Percentiles rank a stretch among this genome's conserved stretches.
Evolutionary conservation across 805 yeast genomes (phyloP).

Genomic region (Yarrowia sp.): DNA sequence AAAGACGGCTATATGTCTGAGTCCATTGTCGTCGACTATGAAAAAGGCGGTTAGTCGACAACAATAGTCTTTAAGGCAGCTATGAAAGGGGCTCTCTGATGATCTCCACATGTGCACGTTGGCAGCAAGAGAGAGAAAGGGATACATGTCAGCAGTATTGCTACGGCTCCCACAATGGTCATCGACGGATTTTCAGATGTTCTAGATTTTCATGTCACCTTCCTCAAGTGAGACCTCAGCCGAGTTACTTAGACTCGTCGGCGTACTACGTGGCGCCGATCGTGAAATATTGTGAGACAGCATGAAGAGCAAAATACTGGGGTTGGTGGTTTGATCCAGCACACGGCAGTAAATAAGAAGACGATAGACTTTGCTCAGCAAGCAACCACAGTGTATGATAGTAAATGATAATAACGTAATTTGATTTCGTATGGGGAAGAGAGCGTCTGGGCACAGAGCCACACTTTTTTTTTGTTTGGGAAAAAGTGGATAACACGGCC

Average conservation of each 20-base stretch:
- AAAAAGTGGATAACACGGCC: too few relatives aligned
- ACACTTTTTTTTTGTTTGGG: too few relatives aligned
- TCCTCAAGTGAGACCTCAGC: background rate
- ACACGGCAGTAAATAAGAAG: background rate
- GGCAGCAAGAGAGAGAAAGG: too few relatives aligned
- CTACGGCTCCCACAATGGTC: too few relatives aligned
- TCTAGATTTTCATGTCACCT: slow-evolving; percentile 17
- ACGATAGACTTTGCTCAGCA: slow-evolving; percentile 6
- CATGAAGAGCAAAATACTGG: background rate
- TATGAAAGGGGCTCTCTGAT: too few relatives aligned
- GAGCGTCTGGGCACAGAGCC: background rate
- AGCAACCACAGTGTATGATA: background rate
- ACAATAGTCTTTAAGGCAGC: too few relatives aligned
- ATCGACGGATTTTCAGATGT: slow-evolving; percentile 9
- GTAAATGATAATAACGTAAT: background rate
- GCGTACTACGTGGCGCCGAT: background rate
- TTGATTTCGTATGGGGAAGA: background rate
- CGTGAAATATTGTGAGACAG: background rate
- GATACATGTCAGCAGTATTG: too few relatives aligned
- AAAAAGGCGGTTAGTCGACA: too few relatives aligned
- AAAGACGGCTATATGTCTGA: too few relatives aligned
- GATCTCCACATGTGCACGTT: too few relatives aligned
- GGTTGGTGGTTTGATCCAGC: background rate
- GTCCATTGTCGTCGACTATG: too few relatives aligned
- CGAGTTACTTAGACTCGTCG: background rate